Percentiles rank a stretch among this genome's conserved stretches.
These are phyloP conservation scores for Pilobolus umbonatus DNA, from an alignment of 192 early-diverging fungal species.

Conservation along the genomic window DNA sequence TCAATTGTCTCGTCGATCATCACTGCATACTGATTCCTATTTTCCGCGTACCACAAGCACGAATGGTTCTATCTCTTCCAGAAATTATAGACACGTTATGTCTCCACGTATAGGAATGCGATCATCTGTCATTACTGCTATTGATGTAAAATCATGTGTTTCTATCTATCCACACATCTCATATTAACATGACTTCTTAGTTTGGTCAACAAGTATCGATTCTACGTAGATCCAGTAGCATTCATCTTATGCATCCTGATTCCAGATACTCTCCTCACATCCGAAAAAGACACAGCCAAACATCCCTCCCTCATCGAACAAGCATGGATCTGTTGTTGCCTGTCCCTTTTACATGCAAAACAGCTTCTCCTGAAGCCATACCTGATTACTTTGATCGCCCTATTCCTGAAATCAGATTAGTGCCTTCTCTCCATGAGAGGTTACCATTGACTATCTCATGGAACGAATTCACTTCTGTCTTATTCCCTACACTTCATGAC, in stretches of 20 bases:
- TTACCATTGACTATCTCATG: not conserved
- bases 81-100: conserved; percentile 16
- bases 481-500: conserved; percentile 53
- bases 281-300: not conserved
- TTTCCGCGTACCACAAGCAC: conserved; percentile 11
- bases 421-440: conserved; percentile 3
- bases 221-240: conserved; percentile 11
- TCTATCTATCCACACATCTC: not conserved
- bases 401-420: conserved; percentile 25
- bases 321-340: conserved; percentile 6
- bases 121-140: conserved; percentile 46
- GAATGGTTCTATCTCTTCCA: conserved; percentile 19
- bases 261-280: too few species aligned
- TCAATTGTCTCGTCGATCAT: conserved; percentile 3
- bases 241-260: conserved; percentile 10
- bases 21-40: conserved; percentile 17
- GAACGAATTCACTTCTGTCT: conserved; percentile 25
- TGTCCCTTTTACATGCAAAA: not conserved
- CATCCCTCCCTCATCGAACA: conserved; percentile 1
- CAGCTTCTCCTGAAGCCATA: conserved; percentile 5
- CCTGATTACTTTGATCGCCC: too few species aligned
- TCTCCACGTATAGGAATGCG: conserved; percentile 37
- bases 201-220: conserved; percentile 11
- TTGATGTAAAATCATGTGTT: conserved; percentile 37
- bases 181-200: not conserved